Evolutionary conservation across 768 basidiomycete species (phyloP).

Genomic region (Mycena leptocephala): DNA sequence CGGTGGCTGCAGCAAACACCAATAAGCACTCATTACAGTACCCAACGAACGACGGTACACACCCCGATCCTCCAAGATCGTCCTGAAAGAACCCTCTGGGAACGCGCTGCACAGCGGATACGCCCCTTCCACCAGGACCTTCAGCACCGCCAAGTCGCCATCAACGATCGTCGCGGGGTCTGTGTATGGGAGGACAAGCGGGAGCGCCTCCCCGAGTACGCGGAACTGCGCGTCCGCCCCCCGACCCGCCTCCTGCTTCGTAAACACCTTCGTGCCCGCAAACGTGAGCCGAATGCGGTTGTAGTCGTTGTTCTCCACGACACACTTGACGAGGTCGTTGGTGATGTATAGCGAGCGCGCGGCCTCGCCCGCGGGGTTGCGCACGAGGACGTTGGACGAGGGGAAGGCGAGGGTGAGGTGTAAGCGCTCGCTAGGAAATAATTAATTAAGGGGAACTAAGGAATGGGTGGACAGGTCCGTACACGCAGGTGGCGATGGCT

Average conservation of each 20-base stretch:
- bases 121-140: constrained; percentile 80
- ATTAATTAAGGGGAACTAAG: not conserved
- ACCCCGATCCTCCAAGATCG: constrained; percentile 70
- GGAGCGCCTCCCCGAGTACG: constrained; percentile 88
- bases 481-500: constrained; percentile 83
- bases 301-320: constrained; percentile 88
- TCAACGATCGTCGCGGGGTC: constrained; percentile 74
- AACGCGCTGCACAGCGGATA: constrained; percentile 86
- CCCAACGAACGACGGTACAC: constrained; percentile 42
- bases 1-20: constrained; percentile 62
- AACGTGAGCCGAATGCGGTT: constrained; percentile 89
- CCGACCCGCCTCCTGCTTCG: constrained; percentile 87
- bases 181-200: constrained; percentile 88
- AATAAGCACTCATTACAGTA: not conserved
- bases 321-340: constrained; percentile 87
- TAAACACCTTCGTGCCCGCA: constrained; percentile 95
- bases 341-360: constrained; percentile 91
- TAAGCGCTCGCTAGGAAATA: constrained; percentile 73
- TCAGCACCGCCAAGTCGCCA: constrained; percentile 71
- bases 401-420: constrained; percentile 84
- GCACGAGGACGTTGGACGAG: constrained; percentile 83
- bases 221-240: constrained; percentile 77
- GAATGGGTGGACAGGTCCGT: constrained; percentile 47
- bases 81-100: constrained; percentile 67
- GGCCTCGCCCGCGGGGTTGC: constrained; percentile 78